A percentile compares a stretch with the other conserved stretches of the same genome.
These are phyloP conservation scores for Dendrobium chrysotoxum DNA, from an alignment of 106 monocot species.

Conservation along the genomic window DNA sequence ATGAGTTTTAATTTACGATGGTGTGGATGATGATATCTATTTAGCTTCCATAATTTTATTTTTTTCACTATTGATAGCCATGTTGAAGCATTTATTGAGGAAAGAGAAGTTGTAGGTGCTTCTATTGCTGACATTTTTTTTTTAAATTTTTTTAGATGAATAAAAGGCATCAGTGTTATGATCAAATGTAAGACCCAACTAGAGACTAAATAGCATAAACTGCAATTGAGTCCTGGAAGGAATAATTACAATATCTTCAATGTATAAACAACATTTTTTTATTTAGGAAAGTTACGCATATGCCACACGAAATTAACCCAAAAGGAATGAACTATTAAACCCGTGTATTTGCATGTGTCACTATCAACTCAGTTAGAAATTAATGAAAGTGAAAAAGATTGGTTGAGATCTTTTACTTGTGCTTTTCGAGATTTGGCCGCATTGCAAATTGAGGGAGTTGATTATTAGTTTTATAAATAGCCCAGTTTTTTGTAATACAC, in stretches of 20 bases:
- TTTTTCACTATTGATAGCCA: background rate
- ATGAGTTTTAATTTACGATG: background rate
- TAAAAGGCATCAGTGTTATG: background rate
- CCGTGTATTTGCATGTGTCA: background rate
- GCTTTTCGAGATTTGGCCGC: too few relatives aligned
- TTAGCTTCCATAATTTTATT: background rate
- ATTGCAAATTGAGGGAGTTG: too few relatives aligned
- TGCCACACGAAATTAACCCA: background rate
- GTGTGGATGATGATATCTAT: background rate
- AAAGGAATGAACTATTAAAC: background rate
- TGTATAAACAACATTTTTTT: background rate
- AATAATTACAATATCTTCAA: background rate
- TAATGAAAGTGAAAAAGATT: too few relatives aligned
- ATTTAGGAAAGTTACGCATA: background rate
- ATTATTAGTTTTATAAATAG: too few relatives aligned
- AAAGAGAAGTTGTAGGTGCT: background rate
- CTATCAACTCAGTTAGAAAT: too few relatives aligned
- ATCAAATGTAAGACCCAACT: background rate
- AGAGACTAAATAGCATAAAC: background rate
- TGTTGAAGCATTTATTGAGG: background rate
- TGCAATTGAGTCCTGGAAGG: background rate
- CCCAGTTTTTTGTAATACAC: too few relatives aligned
- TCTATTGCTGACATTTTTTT: background rate
- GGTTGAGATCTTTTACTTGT: too few relatives aligned
- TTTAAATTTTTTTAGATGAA: too few relatives aligned